Conservation (phyloP, 352 stramenopile genomes). For the Phytophthora foliorum region DNA sequence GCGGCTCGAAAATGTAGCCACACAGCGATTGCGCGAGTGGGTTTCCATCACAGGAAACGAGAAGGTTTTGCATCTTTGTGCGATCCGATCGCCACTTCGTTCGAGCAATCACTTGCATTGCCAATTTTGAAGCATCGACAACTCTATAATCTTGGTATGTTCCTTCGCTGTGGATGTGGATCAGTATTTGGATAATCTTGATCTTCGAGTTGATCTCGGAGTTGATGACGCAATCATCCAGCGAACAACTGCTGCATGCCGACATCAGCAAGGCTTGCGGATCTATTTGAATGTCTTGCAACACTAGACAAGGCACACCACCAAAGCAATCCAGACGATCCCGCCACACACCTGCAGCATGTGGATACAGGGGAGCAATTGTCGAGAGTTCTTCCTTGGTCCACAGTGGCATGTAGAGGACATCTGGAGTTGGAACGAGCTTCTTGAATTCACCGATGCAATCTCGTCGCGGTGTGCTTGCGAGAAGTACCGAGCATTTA, state of each 20-base stretch:
- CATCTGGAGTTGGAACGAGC: slow-evolving; percentile 35
- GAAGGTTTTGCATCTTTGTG: slow-evolving; percentile 38
- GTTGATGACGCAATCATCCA: slow-evolving; percentile 45
- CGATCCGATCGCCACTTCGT: slow-evolving; percentile 37
- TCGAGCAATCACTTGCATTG: slow-evolving; percentile 49
- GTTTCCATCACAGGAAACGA: slow-evolving; percentile 39
- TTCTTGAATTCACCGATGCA: slow-evolving; percentile 49
- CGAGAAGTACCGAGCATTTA: slow-evolving; percentile 23
- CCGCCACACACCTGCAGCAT: slow-evolving; percentile 25
- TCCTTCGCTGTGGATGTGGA: slow-evolving; percentile 47
- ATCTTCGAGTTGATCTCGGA: slow-evolving; percentile 38
- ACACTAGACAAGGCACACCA: slow-evolving; percentile 33
- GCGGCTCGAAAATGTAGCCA: slow-evolving; percentile 47
- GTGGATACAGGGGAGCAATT: slow-evolving; percentile 38
- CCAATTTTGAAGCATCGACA: slow-evolving; percentile 44
- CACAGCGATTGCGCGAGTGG: slow-evolving; percentile 42
- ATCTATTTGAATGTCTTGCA: slow-evolving; percentile 41
- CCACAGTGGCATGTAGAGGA: slow-evolving; percentile 48
- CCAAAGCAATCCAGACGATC: too few relatives aligned
- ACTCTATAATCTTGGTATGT: slow-evolving; percentile 37
- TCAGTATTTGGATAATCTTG: slow-evolving; percentile 43
- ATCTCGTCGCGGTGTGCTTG: slow-evolving; percentile 39
- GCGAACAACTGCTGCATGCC: slow-evolving; percentile 37
- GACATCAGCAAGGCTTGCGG: slow-evolving; percentile 31
- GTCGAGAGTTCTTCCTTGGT: slow-evolving; percentile 36